Evolutionary conservation across 805 yeast species (phyloP).

Genomic region (Metschnikowia kofuensis): DNA sequence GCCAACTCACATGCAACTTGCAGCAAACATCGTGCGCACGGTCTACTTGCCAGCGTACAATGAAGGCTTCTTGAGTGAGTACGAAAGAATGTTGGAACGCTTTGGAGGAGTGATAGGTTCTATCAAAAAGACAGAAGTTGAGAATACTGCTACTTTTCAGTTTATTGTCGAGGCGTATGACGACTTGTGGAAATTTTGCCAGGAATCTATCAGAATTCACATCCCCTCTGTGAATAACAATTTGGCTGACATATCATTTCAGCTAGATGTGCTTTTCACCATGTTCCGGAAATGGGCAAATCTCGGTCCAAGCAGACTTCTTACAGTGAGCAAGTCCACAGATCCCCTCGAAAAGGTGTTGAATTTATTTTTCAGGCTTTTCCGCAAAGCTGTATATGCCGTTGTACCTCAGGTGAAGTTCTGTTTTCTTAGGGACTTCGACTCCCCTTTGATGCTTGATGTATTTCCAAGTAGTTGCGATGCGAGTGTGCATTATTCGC

Average conservation of each 20-base stretch:
- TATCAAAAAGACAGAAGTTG: conserved; percentile 4
- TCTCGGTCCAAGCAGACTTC: conserved; percentile 30
- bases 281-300: conserved; percentile 37
- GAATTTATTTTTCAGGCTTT: conserved; percentile 30
- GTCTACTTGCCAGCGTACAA: conserved; percentile 37
- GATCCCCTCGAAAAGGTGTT: conserved; percentile 33
- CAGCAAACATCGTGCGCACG: conserved; percentile 32
- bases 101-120: conserved; percentile 20
- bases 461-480: conserved; percentile 26
- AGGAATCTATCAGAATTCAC: conserved; percentile 24
- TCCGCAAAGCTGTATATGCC: conserved; percentile 34
- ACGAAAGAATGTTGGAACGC: conserved; percentile 20
- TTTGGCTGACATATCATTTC: conserved; percentile 25
- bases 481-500: conserved; percentile 21
- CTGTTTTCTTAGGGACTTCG: conserved; percentile 39
- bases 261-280: conserved; percentile 32
- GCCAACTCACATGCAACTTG: conserved; percentile 32
- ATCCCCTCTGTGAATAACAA: conserved; percentile 26
- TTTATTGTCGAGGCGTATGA: conserved; percentile 22
- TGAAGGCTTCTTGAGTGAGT: conserved; percentile 31
- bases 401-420: conserved; percentile 40
- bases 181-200: conserved; percentile 24
- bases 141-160: conserved; percentile 8
- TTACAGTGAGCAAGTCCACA: conserved; percentile 20
- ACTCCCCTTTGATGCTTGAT: conserved; percentile 39